Evolutionary conservation across 495 filamentous ascomycete genomes (phyloP).

Genomic region (Aspergillus carlsbadensis): DNA sequence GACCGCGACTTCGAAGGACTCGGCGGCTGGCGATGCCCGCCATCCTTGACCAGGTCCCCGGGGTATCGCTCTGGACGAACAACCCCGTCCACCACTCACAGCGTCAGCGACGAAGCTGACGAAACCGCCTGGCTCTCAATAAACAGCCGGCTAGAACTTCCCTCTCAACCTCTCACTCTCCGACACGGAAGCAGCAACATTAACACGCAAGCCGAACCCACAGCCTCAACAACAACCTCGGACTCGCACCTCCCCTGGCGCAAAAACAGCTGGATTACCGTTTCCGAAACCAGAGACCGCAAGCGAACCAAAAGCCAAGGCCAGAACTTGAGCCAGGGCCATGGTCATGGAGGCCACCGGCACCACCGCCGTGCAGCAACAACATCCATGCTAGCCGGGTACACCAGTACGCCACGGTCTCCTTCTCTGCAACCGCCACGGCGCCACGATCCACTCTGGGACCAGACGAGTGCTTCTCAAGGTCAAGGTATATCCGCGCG

Average conservation of each 20-base stretch:
- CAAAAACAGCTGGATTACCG: background rate
- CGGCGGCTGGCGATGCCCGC: conserved; percentile 66
- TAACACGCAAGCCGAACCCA: background rate
- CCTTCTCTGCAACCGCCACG: background rate
- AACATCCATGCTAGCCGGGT: conserved; percentile 28
- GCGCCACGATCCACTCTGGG: no score
- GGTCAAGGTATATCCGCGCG: background rate
- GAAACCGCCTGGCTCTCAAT: conserved; percentile 70
- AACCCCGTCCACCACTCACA: conserved; percentile 34
- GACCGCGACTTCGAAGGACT: conserved; percentile 83
- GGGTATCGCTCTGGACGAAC: conserved; percentile 35
- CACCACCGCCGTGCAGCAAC: conserved; percentile 41
- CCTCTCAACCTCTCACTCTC: conserved; percentile 38
- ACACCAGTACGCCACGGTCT: conserved; percentile 5
- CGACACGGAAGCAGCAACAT: conserved; percentile 15
- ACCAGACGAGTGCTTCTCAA: no score
- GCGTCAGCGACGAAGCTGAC: conserved; percentile 40
- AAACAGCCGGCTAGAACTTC: conserved; percentile 71
- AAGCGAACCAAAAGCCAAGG: background rate
- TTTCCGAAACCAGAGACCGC: conserved; percentile 1
- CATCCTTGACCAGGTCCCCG: conserved; percentile 15
- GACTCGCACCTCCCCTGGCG: conserved; percentile 2
- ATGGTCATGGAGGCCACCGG: no score
- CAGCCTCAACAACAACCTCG: background rate
- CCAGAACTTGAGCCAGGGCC: no score